Base-by-base conservation (phyloP, 805 yeast genomes). In the Candida tammaniensis region DNA sequence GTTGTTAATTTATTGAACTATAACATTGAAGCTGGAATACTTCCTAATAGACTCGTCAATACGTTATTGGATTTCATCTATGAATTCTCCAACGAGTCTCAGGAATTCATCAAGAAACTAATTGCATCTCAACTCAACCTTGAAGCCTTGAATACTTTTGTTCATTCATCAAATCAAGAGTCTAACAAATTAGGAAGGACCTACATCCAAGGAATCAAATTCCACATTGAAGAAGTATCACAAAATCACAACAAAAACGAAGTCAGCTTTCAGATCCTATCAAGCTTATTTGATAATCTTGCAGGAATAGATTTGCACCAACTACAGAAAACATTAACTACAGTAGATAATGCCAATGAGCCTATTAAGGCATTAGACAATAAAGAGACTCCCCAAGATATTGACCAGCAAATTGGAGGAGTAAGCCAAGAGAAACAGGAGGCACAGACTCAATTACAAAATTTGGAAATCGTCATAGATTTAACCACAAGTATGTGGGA, bases 401-500 rank as follows among this genome's bases (percentile, higher is more conserved):
- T 59, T 7, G 51, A 55, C 28, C 57, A 52, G 23, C 51, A 45
- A 29, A 38, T 52, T 10, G 27, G 44, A 1, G 52, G 52, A 10
- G 61, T 59, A 26, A 55, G 70, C 3, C 65, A 64, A 17, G 64
- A 61, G 27, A 68, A 73, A 36, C 50, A 58, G 6, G 51, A 51
- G 10, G 76, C 84, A 3, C 71, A 73, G 43, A 59, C 70, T 27
- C 70, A 74, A 31, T 57, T 83, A 31, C 81, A 81, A 43, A 70
- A 84, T 4, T 61, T 84, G 15, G 95, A 86, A 47, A 69, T 82
- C 1, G 68, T 83, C 0, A 59, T 89, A 15, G 98, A 91, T 54
- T 55, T 91, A 20, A 64, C 86, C 16, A 78, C 96, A 1, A 83
- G 89, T 1, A 65, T 80, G 5, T 72, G 83, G 46, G 96, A 88